Base-by-base conservation (phyloP, 768 basidiomycete genomes). In the Boletus subparvulus region DNA sequence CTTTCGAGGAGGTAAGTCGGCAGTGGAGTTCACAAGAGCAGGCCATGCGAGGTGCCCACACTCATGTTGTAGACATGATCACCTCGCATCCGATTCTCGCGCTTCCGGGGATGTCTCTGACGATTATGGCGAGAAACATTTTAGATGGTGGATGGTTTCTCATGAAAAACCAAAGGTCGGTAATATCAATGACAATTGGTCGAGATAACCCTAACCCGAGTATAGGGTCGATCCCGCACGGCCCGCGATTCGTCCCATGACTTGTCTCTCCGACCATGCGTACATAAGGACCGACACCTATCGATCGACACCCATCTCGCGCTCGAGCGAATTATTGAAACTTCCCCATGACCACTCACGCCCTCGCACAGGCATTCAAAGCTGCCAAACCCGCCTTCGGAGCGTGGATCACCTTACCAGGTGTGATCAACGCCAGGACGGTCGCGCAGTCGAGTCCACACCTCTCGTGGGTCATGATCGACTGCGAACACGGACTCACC, bases 401-500 rank as follows among this genome's bases (percentile, higher is more conserved):
- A 11, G 82, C 80, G 2, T 88, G 86, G 85, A 70, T 86, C 35
- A 85, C 83, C 3, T 66, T 83, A 8, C 82, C 84, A 1, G 83
- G 85, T n/a, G 66, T 74, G 8, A 77, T 84, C 61, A 77, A 81
- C 59, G 85, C 85, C 6, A 78, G 86, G 28, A 78, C 79, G 3
- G 78, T 85, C 42, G 86, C 85, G 0, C 74, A 78, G 55, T 78
- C 86, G 24, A 81, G 79, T 59, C 69, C 74, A 4, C 74, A 83
- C 65, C 69, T 87, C 11, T 82, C 84, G 0, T 88, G 86, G 85
- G 74, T 90, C 28, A 67, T 79, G 45, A 73, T 90, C 60, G 86
- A 88, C 65, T 85, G 85, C 65, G 87, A 88, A 68, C 87, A 87
- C 63, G 86, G 87, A 1, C 70, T 85, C 35, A 76, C 82, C 0